Base-by-base conservation (phyloP, 2,329 filamentous ascomycete genomes). In the Cadophora gregata region DNA sequence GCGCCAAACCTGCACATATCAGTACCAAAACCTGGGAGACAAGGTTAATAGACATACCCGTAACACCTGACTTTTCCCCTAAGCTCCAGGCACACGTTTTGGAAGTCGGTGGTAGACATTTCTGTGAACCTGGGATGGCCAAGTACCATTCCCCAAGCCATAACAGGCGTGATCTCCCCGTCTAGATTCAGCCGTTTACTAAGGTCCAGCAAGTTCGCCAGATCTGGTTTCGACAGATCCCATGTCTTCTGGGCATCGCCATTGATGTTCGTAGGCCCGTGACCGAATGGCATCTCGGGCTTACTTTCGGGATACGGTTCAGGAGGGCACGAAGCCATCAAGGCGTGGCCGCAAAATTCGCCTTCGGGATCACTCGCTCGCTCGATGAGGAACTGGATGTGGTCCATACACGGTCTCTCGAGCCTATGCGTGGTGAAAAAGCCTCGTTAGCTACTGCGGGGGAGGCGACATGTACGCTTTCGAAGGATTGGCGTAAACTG, bases 321-420 rank as follows among this genome's bases (percentile, higher is more conserved):
- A 5, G 94, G 93, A 56, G 95, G 94, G 76, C 93, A 97, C 19
- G 91, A 92, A 19, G 93, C 92, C 95, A 98, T 98, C 72, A 98
- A 83, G 4, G 93, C 94, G 78, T 99, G 96, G 48, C 95, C 96
- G 71, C 92, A 95, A 50, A 92, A 84, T 66, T 90, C 87, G 71
- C 85, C 85, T 70, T 90, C 90, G 62, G 85, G 82, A 64, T 88
- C 83, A 72, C 77, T 80, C 63, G 82, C 80, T 73, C 84, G 81
- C 74, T 88, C 89, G 72, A 94, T 82, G 68, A 97, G 84, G 80
- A 90, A 92, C 73, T 93, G 92, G 80, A 95, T 86, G 79, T 97
- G 93, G 73, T 93, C 89, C 87, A 97, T 96, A 83, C 96, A 98
- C 62, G 94, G 93, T 77, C 90, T 91, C 83, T 97, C 94, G 79